A percentile compares a stretch with the other conserved stretches of the same genome.
These are phyloP conservation scores for Cryptococcus sp. DNA, from an alignment of 1,284 basidiomycete genomes.

Conservation along the genomic window DNA sequence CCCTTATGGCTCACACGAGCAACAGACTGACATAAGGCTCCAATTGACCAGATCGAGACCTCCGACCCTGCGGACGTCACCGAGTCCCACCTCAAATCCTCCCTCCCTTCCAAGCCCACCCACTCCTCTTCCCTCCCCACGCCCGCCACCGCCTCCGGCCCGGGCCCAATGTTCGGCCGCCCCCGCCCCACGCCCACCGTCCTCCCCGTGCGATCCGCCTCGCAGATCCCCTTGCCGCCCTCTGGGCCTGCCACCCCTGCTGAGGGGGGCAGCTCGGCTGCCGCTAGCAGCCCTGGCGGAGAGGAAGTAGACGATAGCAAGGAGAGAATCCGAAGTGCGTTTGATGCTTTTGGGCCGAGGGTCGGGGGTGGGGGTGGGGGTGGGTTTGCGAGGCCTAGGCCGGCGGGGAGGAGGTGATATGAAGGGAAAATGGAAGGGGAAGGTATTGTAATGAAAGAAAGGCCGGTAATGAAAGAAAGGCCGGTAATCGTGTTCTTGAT, in stretches of 20 bases:
- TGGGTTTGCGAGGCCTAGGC: conserved; percentile 44
- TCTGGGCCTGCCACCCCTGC: conserved; percentile 28
- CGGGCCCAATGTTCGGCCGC: conserved; percentile 20
- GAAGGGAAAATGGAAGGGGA: background rate
- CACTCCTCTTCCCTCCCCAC: conserved; percentile 35
- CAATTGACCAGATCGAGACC: conserved; percentile 64
- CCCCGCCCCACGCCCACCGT: conserved; percentile 21
- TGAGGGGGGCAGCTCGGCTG: conserved; percentile 3
- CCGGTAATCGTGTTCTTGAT: background rate
- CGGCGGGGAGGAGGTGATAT: conserved; percentile 37
- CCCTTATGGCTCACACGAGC: background rate
- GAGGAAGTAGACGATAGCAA: conserved; percentile 37
- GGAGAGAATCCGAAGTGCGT: conserved; percentile 41
- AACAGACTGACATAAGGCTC: background rate
- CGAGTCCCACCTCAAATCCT: conserved; percentile 59
- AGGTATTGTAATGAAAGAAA: background rate
- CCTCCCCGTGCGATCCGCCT: conserved; percentile 20
- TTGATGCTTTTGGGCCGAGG: conserved; percentile 49
- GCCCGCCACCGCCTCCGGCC: conserved; percentile 8
- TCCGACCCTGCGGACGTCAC: conserved; percentile 71
- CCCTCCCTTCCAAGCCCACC: conserved; percentile 51
- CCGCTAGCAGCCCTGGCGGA: background rate
- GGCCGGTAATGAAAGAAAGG: background rate
- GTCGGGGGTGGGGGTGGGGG: conserved; percentile 33
- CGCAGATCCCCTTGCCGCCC: conserved; percentile 28